A percentile compares a stretch with the other conserved stretches of the same genome.
These are phyloP conservation scores for Thielaviopsis cerberus DNA, from an alignment of 2,329 filamentous ascomycete species.

Conservation along the genomic window DNA sequence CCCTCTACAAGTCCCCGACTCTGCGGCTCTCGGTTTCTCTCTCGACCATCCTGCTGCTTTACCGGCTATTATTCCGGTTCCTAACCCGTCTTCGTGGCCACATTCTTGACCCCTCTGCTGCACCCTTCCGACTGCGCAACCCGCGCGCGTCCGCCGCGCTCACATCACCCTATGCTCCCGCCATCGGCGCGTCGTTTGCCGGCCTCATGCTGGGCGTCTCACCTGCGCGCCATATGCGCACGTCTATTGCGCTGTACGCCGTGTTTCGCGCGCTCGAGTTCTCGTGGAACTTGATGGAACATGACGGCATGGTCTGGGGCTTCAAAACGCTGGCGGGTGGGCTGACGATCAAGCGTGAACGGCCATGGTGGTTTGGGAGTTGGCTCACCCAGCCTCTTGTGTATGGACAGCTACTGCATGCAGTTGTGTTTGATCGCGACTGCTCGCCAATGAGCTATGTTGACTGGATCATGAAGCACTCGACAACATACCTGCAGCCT, in stretches of 20 bases:
- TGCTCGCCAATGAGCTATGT: constrained; percentile 40
- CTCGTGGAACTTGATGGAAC: constrained; percentile 65
- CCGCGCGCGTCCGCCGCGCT: constrained; percentile 55
- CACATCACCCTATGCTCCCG: constrained; percentile 69
- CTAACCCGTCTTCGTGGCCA: constrained; percentile 61
- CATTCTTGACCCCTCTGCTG: constrained; percentile 60
- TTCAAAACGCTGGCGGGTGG: constrained; percentile 19
- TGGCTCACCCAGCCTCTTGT: constrained; percentile 65
- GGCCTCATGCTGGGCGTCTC: constrained; percentile 67
- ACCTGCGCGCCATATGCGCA: constrained; percentile 44
- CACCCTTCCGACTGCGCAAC: constrained; percentile 66
- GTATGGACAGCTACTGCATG: constrained; percentile 58
- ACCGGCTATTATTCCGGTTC: constrained; percentile 80
- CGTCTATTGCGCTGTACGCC: constrained; percentile 66
- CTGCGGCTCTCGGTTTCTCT: constrained; percentile 66
- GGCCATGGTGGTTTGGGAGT: constrained; percentile 69
- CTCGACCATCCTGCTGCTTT: constrained; percentile 69
- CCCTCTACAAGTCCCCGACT: constrained; percentile 46
- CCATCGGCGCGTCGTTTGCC: constrained; percentile 74
- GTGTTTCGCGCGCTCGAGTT: constrained; percentile 72
- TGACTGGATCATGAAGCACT: constrained; percentile 47
- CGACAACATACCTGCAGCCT: constrained; percentile 59
- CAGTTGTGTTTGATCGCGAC: constrained; percentile 59
- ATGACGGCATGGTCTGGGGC: constrained; percentile 49
- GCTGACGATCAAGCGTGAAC: constrained; percentile 36